Conservation (phyloP, 1,284 basidiomycete species). For the Filobasidium uniguttulatum region DNA sequence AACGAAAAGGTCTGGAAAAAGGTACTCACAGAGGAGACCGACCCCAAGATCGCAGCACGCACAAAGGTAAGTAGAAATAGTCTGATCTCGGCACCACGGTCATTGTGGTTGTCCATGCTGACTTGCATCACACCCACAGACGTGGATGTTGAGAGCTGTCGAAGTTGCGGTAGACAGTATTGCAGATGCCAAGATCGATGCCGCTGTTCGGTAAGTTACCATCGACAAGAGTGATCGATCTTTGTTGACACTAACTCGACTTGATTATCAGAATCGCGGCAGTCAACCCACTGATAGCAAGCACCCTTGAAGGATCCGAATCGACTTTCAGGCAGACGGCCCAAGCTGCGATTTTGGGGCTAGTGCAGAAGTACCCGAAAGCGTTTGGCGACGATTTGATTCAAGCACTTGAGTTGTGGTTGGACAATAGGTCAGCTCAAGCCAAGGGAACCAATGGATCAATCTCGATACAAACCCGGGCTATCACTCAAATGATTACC, state of each 20-base stretch:
- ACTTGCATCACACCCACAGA: constrained; percentile 26
- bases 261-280: background rate
- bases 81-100: background rate
- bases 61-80: background rate
- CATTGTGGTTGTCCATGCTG: background rate
- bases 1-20: constrained; percentile 44
- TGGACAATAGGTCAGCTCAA: background rate
- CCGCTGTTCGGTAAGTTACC: background rate
- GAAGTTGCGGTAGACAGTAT: background rate
- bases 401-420: background rate
- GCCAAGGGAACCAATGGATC: background rate
- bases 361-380: constrained; percentile 1
- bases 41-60: background rate
- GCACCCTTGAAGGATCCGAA: constrained; percentile 5
- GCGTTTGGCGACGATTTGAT: background rate
- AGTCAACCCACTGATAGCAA: constrained; percentile 7
- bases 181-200: background rate
- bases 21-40: constrained; percentile 6
- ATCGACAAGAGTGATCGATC: too few relatives aligned
- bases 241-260: too few relatives aligned
- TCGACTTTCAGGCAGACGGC: background rate
- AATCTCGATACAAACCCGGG: background rate
- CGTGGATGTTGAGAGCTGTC: constrained; percentile 59
- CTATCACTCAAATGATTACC: background rate
- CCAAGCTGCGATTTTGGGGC: background rate